Base-by-base conservation (phyloP, 352 stramenopile species). In the Saprolegnia parasitica region DNA sequence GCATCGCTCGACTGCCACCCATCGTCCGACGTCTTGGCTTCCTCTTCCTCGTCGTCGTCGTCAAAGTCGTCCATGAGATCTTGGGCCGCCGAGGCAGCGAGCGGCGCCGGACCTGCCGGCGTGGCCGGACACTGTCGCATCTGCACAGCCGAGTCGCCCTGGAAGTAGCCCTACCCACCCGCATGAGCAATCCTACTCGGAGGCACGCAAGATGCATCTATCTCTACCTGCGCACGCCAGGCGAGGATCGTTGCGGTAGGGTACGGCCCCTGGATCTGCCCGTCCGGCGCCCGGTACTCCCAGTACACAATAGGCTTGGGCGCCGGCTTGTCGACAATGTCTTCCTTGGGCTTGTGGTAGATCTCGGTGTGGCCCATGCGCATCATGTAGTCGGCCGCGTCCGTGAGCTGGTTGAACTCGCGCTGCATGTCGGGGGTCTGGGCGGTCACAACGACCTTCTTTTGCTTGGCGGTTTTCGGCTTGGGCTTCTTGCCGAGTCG, bases 41-140 rank as follows among this genome's bases (percentile, higher is more conserved):
- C 49, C 0, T 78, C 66, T 9, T 82, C 77, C 20, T 92, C 84
- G 3, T 87, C 80, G 9, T 90, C 83, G 71, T 94, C 83, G 57
- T 91, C 84, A 73, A 95, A 95, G 78, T 95, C 86, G 60, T 95
- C 87, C 63, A 91, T 73, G 65, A 95, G 74, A 35, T 95, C 86
- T 62, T 93, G 77, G 57, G 90, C 84, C 9, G 81, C 84, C 20
- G 86, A 91, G 21, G 90, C 60, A 46, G 78, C 76, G 18, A 66
- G 65, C 23, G 74, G 29, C 20, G 78, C 73, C 4, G 68, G 76
- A 35, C 76, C 75, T 11, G 72, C 8, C 0, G 46, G 23, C 21
- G 45, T 42, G 63, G 52, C 42, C 42, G 3, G 11, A 9, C 50
- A 70, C 47, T 45, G 80, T 26, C 86, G 82, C 71, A 95, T 92